Conservation (phyloP, 208 protist species). For the Borovskyia barvae region DNA sequence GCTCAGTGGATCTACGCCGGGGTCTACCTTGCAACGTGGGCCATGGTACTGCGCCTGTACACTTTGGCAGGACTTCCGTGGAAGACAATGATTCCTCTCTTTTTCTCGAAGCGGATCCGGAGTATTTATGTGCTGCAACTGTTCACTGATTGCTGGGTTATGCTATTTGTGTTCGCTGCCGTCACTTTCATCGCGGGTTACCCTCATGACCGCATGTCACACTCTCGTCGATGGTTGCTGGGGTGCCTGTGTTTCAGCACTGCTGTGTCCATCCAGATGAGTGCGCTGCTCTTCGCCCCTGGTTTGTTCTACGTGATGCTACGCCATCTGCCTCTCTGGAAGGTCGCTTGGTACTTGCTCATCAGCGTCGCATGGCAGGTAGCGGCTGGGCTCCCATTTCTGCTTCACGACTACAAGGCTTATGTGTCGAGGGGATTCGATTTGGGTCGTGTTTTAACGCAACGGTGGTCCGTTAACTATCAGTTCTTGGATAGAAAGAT, state of each 20-base stretch:
- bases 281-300: slow-evolving; percentile 92
- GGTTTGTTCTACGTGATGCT: slow-evolving; percentile 77
- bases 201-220: slow-evolving; percentile 1
- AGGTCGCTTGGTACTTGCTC: slow-evolving; percentile 60
- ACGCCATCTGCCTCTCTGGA: slow-evolving; percentile 35
- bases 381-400: slow-evolving; percentile 60
- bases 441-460: slow-evolving; percentile 62
- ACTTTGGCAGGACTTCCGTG: slow-evolving; percentile 25
- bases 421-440: slow-evolving; percentile 73
- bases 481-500: slow-evolving; percentile 63
- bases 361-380: slow-evolving; percentile 64
- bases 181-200: slow-evolving; percentile 41
- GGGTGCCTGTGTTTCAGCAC: slow-evolving; percentile 71
- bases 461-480: slow-evolving; percentile 78
- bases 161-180: slow-evolving; percentile 75
- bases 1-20: slow-evolving; percentile 76
- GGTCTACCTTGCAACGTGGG: slow-evolving; percentile 67
- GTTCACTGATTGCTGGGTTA: slow-evolving; percentile 90
- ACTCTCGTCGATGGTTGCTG: slow-evolving; percentile 43
- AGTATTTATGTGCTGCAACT: slow-evolving; percentile 84
- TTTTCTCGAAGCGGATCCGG: slow-evolving; percentile 82
- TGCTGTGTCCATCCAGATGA: slow-evolving; percentile 97
- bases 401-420: slow-evolving; percentile 33
- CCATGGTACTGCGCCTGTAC: slow-evolving; percentile 50
- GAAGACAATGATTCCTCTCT: slow-evolving; percentile 39